Percentiles rank a stretch among this genome's conserved stretches.
These are phyloP conservation scores for Lotus japonicus DNA, from an alignment of 306 rosid genomes.

Conservation along the genomic window DNA sequence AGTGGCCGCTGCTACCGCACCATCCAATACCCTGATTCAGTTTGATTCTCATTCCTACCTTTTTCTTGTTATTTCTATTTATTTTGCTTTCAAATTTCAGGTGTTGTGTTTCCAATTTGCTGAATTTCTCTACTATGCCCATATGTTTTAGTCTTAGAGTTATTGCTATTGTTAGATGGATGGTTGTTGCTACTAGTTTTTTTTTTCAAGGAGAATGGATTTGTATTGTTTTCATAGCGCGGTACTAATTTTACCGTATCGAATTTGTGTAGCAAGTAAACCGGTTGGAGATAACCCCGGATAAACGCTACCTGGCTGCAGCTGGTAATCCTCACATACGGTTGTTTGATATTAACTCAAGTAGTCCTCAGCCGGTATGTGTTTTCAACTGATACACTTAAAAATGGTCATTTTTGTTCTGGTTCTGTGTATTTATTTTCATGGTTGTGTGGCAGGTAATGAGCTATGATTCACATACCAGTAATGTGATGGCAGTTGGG, in stretches of 20 bases:
- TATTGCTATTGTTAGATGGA: not conserved
- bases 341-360: conserved; percentile 87
- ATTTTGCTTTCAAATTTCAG: not conserved
- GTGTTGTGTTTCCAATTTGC: not conserved
- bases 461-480: conserved; percentile 95
- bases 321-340: conserved; percentile 99
- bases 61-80: not conserved
- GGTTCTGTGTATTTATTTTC: not conserved
- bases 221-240: not conserved
- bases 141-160: not conserved
- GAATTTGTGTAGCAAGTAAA: conserved; percentile 70
- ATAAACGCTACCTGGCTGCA: conserved; percentile 85
- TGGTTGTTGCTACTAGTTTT: not conserved
- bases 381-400: not conserved
- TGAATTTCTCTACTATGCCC: too few relatives aligned
- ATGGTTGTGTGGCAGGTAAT: conserved; percentile 51
- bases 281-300: conserved; percentile 95
- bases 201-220: not conserved
- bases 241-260: conserved; percentile 24
- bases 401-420: not conserved
- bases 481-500: conserved; percentile 97
- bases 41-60: too few relatives aligned
- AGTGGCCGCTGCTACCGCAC: conserved; percentile 97
- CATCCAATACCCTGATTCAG: conserved; percentile 95
- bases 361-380: conserved; percentile 88